Evolutionary conservation across 2,329 filamentous ascomycete genomes (phyloP).

Genomic region (Nothophoma quercina): DNA sequence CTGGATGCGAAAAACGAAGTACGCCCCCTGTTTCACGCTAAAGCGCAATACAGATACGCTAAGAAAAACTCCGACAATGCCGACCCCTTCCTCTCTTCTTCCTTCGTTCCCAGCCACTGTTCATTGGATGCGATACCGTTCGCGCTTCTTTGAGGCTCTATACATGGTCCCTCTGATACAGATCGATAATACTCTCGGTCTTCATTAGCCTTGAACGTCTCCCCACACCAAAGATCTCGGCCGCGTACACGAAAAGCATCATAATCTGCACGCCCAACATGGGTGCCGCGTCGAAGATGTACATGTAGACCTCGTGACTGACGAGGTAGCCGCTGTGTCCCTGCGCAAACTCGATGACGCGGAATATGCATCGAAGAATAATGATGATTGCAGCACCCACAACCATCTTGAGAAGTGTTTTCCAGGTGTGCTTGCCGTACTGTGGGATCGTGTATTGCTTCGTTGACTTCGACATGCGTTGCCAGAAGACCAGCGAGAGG

Average conservation of each 20-base stretch:
- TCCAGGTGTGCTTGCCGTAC: constrained; percentile 46
- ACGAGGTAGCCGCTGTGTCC: constrained; percentile 56
- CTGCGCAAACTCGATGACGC: constrained; percentile 57
- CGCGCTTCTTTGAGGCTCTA: neutral
- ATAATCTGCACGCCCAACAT: constrained; percentile 54
- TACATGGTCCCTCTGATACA: constrained; percentile 23
- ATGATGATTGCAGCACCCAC: constrained; percentile 56
- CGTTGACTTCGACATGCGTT: constrained; percentile 27
- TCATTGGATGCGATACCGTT: neutral
- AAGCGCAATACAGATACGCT: neutral
- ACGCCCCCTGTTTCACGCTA: constrained; percentile 11
- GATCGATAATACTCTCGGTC: constrained; percentile 27
- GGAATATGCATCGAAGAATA: constrained; percentile 58
- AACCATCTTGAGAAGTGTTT: constrained; percentile 51
- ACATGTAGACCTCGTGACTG: constrained; percentile 53
- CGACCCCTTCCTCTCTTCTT: neutral
- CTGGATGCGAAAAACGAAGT: constrained; percentile 20
- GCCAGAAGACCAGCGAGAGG: constrained; percentile 32
- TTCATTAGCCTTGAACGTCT: constrained; percentile 18
- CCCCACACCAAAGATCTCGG: constrained; percentile 24
- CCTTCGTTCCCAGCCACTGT: too few relatives aligned
- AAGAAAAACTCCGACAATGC: neutral
- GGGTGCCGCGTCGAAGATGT: constrained; percentile 55
- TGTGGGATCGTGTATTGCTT: constrained; percentile 22
- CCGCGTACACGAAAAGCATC: constrained; percentile 33